Percentiles rank a stretch among this genome's conserved stretches.
These are phyloP conservation scores for Rosa hybrid DNA, from an alignment of 331 rosid genomes.

Conservation along the genomic window DNA sequence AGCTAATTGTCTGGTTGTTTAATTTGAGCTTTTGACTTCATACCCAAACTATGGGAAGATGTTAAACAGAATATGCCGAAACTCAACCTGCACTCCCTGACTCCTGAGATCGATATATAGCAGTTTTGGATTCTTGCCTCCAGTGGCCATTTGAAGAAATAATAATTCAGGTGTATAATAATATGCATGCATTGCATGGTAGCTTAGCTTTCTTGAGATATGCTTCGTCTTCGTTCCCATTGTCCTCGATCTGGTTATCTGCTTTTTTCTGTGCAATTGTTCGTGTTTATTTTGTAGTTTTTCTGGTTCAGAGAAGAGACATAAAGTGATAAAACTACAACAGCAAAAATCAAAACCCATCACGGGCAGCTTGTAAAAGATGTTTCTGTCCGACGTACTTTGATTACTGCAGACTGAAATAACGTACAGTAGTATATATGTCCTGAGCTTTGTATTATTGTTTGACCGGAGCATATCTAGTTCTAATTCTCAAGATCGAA, in stretches of 20 bases:
- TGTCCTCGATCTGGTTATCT: neutral
- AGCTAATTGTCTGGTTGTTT: neutral
- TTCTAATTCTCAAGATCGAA: neutral
- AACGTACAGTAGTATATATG: neutral
- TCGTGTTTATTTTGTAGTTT: neutral
- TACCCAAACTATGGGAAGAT: neutral
- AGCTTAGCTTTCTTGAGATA: neutral
- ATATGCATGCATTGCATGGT: neutral
- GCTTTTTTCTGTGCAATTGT: neutral
- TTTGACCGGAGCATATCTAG: neutral
- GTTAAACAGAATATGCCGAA: neutral
- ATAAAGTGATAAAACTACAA: neutral
- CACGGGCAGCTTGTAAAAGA: slow-evolving; percentile 18
- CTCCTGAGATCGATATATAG: neutral
- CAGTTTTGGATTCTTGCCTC: neutral
- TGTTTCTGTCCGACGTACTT: slow-evolving; percentile 2
- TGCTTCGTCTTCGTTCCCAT: slow-evolving; percentile 14
- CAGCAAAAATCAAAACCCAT: neutral
- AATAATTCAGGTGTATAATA: neutral
- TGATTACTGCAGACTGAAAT: neutral
- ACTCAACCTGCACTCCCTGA: neutral
- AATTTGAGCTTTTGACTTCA: neutral
- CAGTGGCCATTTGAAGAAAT: neutral
- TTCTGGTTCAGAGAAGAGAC: neutral
- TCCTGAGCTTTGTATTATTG: neutral